Percentiles rank a stretch among this genome's conserved stretches.
Conservation (phyloP, 129 eudicot species). For the Rutidosis leptorrhynchoides region DNA sequence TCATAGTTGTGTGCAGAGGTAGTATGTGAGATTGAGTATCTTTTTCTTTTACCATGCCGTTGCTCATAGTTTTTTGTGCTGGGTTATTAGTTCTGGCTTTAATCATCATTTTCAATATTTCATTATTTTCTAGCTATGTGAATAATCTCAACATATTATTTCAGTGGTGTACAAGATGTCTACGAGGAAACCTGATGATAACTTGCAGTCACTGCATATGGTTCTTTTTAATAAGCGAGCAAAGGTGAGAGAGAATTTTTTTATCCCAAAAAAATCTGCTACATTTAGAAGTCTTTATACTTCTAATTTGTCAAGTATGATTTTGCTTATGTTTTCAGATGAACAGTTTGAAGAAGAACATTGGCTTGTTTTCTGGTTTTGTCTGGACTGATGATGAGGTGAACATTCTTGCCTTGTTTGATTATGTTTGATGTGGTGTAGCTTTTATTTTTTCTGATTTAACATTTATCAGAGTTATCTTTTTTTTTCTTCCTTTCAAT, state of each 20-base stretch:
- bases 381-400: constrained; percentile 89
- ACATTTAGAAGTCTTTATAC: neutral
- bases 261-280: neutral
- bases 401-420: neutral
- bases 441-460: neutral
- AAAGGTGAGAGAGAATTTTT: constrained; percentile 49
- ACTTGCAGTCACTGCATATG: constrained; percentile 66
- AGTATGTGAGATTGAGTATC: neutral
- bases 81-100: neutral
- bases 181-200: constrained; percentile 81
- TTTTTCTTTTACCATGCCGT: neutral
- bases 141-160: constrained; percentile 22
- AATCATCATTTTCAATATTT: neutral
- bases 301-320: constrained; percentile 15
- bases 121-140: neutral
- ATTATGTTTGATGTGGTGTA: neutral
- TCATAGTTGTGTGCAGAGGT: neutral
- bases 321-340: constrained; percentile 41
- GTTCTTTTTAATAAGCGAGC: constrained; percentile 68
- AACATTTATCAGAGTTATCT: neutral
- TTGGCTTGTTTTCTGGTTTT: constrained; percentile 79
- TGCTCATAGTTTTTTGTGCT: no score
- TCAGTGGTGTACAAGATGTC: constrained; percentile 93
- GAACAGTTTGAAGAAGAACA: constrained; percentile 55
- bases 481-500: no score